Evolutionary conservation across 2,329 filamentous ascomycete genomes (phyloP), one percentile per base, ranked within the genome.

Genomic region (Hypoxylon sp.): DNA sequence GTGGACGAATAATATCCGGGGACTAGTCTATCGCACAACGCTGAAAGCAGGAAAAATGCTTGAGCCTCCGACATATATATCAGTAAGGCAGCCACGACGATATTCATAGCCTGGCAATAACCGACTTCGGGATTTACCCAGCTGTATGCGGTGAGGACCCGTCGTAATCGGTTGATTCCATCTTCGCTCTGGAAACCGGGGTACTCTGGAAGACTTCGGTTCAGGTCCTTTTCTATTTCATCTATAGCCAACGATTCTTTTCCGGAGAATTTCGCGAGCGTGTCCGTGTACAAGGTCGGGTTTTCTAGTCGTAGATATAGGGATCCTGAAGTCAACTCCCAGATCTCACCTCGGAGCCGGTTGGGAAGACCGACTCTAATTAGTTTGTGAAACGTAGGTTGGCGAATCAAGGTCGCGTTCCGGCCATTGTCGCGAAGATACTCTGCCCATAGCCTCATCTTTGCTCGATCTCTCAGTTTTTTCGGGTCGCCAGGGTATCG

Each of bases 51-150:
- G 80, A 96, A 99, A 82, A 98, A 99, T 1, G 96, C 96, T 81
- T 99, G 96, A 0, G 92, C 82, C 81, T 99, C 96, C 8, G 94
- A 98, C 90, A 97, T 97, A 84, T 98, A 98, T 85, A 99, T 99
- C 74, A 99, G 87, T 64, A 99, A 84, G n/a, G 96, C 96, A 17
- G 96, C 96, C 60, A 98, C 95, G 35, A 99, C 96, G 74, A 99
- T 99, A 80, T 99, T 99, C 96, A 99, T 99, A 69, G 96, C 96
- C 81, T 99, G 96, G 80, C 96, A 99, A 81, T 99, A 99, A 73
- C 96, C 96, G 61, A 99, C 94, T 72, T 98, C 94, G 59, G 93
- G 88, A 76, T 99, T 96, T 53, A 91, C 93, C 96, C 96, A 99
- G 81, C 94, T 98, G 83, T 99, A 99, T 3, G 96, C 96, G 1